Evolutionary conservation across 164 flowering plant species (phyloP), one percentile per base, ranked within the genome.

Genomic region (Magnolia kwangsiensis): DNA sequence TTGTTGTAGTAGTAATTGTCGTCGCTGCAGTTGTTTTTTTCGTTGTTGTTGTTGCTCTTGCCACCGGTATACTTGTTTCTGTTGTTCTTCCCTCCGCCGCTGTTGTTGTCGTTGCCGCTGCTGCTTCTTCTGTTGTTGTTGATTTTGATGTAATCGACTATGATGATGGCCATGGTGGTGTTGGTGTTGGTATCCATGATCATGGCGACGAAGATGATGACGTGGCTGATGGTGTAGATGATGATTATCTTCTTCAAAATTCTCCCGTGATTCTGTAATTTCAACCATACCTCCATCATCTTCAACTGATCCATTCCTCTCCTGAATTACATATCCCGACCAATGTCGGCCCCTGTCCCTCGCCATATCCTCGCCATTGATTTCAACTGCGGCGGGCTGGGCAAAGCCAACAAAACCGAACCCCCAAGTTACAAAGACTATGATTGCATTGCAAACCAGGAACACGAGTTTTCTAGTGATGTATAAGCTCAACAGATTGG

Each of bases 401-500:
- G 71, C 27, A 29, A 18, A 13, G 11, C 71, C 50, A 14, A 68
- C 0, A 19, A 10, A 68, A 18, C 71, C 71, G 7, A 18, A 27
- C 8, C 49, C 49, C 1, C 65, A 76, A 2, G 84, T 86, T n/a
- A 90, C 81, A 75, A 90, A 67, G 37, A 77, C 88, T n/a, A 90
- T 82, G 72, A 88, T 85, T 20, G 86, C 89, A 83, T 86, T 88
- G 74, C 87, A 90, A 20, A 90, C 55, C 21, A 88, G 85, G 81
- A 90, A 88, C 80, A 88, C 64, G 77, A 83, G 88, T 75, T 83
- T 88, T 77, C 89, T 86, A 37, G 84, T 88, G 71, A 31, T 31
- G 14, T 31, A 10, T 6, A 8, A 5, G 45, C 50, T 14, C 45
- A 31, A 68, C 45, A 27, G 14, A 29, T 31, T 29, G 68, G 65